Evolutionary conservation across 495 filamentous ascomycete genomes (phyloP), one percentile per base, ranked within the genome.

Genomic region (Daldinia vernicosa): DNA sequence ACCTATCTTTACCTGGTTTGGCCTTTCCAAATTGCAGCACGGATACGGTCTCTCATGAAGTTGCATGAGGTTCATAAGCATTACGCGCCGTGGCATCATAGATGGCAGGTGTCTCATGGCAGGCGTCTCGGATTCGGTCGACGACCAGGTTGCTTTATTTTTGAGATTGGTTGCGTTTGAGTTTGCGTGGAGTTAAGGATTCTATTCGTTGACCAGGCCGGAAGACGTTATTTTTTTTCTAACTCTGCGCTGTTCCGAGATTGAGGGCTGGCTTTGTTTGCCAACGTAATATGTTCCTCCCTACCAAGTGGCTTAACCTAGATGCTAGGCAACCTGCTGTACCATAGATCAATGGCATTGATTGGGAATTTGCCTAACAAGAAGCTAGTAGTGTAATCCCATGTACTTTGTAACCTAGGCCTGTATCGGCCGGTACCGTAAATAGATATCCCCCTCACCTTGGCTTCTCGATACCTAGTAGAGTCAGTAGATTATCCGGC

Each of bases 401-500:
- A 17, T 43, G 53, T 58, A 45, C 57, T 43, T 66, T 45, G 24
- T 60, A 27, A 56, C 55, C 54, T 54, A 39, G 7, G n/a, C 24
- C 39, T 39, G 37, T 24, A 32, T 43, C 22, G 40, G 45, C 4
- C 50, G 33, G 39, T 52, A 26, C 30, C 35, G 12, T 40, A 27
- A 14, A 26, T 40, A 59, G 19, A n/a, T n/a, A 40, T 24, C 19
- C 26, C 37, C 24, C 37, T 71, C 56, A 65, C 43, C 45, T 60
- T 8, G 57, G 64, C 28, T 70, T 63, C 60, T 77, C 27, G n/a
- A 84, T 79, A 1, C 64, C 78, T 45, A 84, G 55, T 37, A 75
- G 70, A 12, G 71, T 69, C n/a, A 84, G 71, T 60, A 83, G 39
- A 52, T 83, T 60, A 11, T 78, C 72, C 40, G 74, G 50, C 50